phyloP scores from a whole-genome alignment of 257 asterid species.

The Solanum dulcamara region DNA sequence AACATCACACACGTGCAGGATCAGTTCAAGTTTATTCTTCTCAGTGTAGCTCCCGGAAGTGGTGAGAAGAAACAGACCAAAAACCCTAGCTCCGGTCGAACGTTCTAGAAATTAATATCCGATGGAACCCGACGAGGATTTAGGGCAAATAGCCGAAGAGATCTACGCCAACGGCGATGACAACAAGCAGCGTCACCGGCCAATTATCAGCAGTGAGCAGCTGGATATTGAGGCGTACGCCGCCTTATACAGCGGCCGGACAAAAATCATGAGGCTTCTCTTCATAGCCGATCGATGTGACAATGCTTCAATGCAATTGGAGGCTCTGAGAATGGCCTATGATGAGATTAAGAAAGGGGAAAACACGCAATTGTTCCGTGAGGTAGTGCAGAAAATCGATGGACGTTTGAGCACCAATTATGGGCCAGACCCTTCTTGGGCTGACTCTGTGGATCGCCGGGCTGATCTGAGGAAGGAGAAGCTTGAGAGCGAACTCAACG shows the following conservation, averaged over 20 bases:
- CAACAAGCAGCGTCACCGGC: constrained; percentile 50
- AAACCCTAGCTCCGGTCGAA: constrained; percentile 28
- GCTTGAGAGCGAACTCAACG: constrained; percentile 89
- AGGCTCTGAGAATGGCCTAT: constrained; percentile 87
- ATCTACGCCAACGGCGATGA: constrained; percentile 47
- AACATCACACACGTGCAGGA: not conserved
- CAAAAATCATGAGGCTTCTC: constrained; percentile 65
- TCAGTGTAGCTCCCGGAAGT: not conserved
- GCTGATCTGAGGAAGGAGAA: constrained; percentile 72
- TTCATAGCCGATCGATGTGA: constrained; percentile 70
- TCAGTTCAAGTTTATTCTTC: not conserved
- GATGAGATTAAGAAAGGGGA: constrained; percentile 95
- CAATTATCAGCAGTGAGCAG: constrained; percentile 82
- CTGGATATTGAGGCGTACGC: constrained; percentile 94
- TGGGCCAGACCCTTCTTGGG: constrained; percentile 57
- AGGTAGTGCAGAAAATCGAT: constrained; percentile 65
- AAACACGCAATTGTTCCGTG: constrained; percentile 67
- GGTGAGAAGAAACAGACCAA: not conserved
- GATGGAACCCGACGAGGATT: constrained; percentile 70
- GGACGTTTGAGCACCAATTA: constrained; percentile 69
- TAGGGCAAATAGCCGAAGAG: constrained; percentile 40
- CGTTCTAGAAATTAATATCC: not conserved
- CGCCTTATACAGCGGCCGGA: constrained; percentile 74
- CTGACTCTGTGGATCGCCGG: constrained; percentile 70
- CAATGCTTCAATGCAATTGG: constrained; percentile 56